These are phyloP conservation scores for Pisolithus microcarpus DNA, from an alignment of 768 basidiomycete species.

Conservation along the genomic window DNA sequence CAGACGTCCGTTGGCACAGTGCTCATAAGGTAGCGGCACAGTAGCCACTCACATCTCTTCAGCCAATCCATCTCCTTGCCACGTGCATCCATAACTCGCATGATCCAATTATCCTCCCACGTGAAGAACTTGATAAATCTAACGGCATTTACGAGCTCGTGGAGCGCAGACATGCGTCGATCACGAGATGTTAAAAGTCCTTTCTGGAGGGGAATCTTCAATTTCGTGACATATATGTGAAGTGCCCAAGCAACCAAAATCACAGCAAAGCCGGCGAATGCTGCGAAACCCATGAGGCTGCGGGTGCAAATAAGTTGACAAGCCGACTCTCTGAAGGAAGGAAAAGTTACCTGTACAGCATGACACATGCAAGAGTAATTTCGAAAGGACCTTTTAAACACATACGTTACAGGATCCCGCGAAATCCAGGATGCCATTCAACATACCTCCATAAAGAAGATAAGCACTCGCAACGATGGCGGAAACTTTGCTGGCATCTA, in stretches of 20 bases:
- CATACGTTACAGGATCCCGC: background rate
- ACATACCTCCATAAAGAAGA: conserved; percentile 54
- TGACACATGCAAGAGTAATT: conserved; percentile 49
- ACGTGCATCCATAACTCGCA: conserved; percentile 41
- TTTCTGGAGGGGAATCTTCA: conserved; percentile 33
- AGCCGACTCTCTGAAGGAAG: background rate
- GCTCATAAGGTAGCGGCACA: background rate
- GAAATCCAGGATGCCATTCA: background rate
- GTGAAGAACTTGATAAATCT: conserved; percentile 40
- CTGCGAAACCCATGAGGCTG: conserved; percentile 39
- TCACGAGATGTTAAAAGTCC: conserved; percentile 31
- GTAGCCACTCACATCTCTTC: conserved; percentile 45
- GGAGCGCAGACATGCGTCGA: conserved; percentile 37
- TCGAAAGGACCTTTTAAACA: conserved; percentile 58
- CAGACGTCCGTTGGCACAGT: background rate
- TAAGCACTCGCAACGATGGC: conserved; percentile 51
- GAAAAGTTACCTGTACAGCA: conserved; percentile 5
- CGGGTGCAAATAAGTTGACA: background rate
- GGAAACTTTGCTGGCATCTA: conserved; percentile 60
- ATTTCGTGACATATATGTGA: conserved; percentile 33
- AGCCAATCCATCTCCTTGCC: conserved; percentile 70
- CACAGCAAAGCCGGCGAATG: conserved; percentile 41
- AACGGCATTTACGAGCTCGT: conserved; percentile 36
- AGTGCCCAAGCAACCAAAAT: conserved; percentile 34
- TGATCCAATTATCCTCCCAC: conserved; percentile 39